Percentiles rank a stretch among this genome's conserved stretches.
phyloP scores from a whole-genome alignment of 2,329 filamentous ascomycete species.

The Hymenoscyphus salicellus region DNA sequence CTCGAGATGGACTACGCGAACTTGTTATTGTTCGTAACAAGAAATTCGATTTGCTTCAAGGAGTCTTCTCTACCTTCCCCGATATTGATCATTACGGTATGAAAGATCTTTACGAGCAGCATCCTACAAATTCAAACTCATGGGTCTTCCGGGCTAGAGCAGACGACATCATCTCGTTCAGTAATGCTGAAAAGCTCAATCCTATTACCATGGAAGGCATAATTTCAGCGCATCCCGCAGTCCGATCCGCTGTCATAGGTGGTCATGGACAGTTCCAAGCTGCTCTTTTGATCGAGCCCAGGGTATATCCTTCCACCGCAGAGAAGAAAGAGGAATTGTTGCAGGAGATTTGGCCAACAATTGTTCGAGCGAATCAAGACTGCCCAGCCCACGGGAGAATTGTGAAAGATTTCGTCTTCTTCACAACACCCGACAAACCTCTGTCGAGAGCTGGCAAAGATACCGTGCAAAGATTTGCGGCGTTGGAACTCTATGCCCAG shows the following conservation, averaged over 20 bases:
- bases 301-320: neutral
- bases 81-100: slow-evolving; percentile 36
- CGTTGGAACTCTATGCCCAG: slow-evolving; percentile 5
- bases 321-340: neutral
- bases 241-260: neutral
- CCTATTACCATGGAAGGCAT: slow-evolving; percentile 32
- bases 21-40: slow-evolving; percentile 26
- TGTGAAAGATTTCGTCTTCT: slow-evolving; percentile 6
- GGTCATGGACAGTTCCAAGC: slow-evolving; percentile 3
- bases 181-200: slow-evolving; percentile 46
- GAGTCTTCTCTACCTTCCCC: slow-evolving; percentile 35
- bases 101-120: slow-evolving; percentile 40
- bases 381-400: slow-evolving; percentile 9
- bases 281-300: slow-evolving; percentile 5
- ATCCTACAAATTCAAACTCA: slow-evolving; percentile 37
- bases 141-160: slow-evolving; percentile 38
- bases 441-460: slow-evolving; percentile 10
- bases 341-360: slow-evolving; percentile 4
- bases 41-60: slow-evolving; percentile 22
- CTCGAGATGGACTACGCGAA: slow-evolving; percentile 22
- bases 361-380: slow-evolving; percentile 2
- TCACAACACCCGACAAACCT: slow-evolving; percentile 5
- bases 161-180: slow-evolving; percentile 45
- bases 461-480: slow-evolving; percentile 5
- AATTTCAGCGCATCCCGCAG: neutral